phyloP scores from a whole-genome alignment of 805 yeast genomes.

The Zygosaccharomyces bailii region DNA sequence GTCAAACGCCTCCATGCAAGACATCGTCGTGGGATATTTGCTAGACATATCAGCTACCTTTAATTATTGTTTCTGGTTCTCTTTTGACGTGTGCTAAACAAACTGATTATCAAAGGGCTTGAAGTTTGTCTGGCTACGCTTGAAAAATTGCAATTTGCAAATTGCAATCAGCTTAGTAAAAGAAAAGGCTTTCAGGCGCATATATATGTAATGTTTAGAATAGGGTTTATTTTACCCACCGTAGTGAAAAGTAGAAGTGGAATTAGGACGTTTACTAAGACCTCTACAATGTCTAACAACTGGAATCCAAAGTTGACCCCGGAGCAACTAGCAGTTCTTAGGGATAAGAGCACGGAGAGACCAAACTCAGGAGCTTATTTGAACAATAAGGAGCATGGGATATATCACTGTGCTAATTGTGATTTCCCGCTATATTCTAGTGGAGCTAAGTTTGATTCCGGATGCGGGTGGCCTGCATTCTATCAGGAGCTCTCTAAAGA shows the following conservation, averaged over 20 bases:
- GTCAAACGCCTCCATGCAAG: slow-evolving; percentile 80
- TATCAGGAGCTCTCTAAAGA: slow-evolving; percentile 80
- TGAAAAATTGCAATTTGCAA: too few species aligned
- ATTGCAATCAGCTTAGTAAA: neutral
- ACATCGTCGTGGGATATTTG: slow-evolving; percentile 48
- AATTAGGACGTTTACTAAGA: neutral
- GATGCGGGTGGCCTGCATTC: slow-evolving; percentile 99
- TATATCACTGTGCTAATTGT: slow-evolving; percentile 86
- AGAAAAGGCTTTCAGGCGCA: neutral
- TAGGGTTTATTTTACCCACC: neutral
- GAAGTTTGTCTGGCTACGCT: slow-evolving; percentile 4
- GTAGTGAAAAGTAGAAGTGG: neutral
- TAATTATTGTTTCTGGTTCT: too few species aligned
- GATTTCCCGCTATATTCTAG: slow-evolving; percentile 73
- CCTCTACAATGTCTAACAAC: slow-evolving; percentile 7
- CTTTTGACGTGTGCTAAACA: too few species aligned
- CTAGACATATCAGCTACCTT: slow-evolving; percentile 17
- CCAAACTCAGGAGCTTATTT: slow-evolving; percentile 42
- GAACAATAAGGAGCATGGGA: slow-evolving; percentile 46
- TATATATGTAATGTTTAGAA: slow-evolving; percentile 2
- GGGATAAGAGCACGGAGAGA: slow-evolving; percentile 54
- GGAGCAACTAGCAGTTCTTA: slow-evolving; percentile 71
- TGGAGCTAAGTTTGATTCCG: slow-evolving; percentile 77
- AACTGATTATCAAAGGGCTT: neutral
- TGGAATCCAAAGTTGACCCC: slow-evolving; percentile 81